These are phyloP conservation scores for Dendrocalamus sinicus DNA, from an alignment of 176 grass and related monocot genomes.

Conservation along the genomic window DNA sequence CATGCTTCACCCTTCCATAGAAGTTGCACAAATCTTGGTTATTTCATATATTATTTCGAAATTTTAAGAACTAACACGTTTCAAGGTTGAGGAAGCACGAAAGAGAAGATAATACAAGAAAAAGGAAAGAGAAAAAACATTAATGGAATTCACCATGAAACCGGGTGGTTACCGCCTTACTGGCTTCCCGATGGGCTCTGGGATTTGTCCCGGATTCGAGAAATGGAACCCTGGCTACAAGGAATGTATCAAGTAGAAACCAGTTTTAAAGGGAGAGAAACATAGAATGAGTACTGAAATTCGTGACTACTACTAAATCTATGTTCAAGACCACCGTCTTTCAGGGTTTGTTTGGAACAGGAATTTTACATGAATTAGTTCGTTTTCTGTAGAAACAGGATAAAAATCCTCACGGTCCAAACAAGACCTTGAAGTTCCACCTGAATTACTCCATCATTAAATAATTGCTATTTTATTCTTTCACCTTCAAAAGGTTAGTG, in stretches of 20 bases:
- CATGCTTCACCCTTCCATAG: too few species aligned
- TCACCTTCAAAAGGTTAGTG: background rate
- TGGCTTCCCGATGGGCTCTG: too few species aligned
- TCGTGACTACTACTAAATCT: background rate
- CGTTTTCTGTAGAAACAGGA: too few species aligned
- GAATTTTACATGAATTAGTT: too few species aligned
- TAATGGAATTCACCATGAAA: background rate
- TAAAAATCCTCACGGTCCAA: too few species aligned
- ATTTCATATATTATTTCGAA: background rate
- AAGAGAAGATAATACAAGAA: background rate
- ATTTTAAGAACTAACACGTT: background rate
- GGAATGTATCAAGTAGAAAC: background rate
- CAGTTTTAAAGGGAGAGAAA: background rate
- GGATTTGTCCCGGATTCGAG: too few species aligned
- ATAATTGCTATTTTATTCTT: background rate
- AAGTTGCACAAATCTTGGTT: background rate
- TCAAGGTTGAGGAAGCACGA: background rate
- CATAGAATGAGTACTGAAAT: background rate
- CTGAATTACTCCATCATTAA: background rate
- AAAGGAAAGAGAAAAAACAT: too few species aligned
- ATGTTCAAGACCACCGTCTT: too few species aligned
- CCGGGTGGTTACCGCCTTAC: too few species aligned
- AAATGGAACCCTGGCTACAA: too few species aligned
- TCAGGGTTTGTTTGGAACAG: too few species aligned
- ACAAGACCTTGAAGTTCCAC: too few species aligned